Percentiles rank a stretch among this genome's conserved stretches.
These are phyloP conservation scores for Arabidopsis arenosa DNA, from an alignment of 345 rosid species.

Conservation along the genomic window DNA sequence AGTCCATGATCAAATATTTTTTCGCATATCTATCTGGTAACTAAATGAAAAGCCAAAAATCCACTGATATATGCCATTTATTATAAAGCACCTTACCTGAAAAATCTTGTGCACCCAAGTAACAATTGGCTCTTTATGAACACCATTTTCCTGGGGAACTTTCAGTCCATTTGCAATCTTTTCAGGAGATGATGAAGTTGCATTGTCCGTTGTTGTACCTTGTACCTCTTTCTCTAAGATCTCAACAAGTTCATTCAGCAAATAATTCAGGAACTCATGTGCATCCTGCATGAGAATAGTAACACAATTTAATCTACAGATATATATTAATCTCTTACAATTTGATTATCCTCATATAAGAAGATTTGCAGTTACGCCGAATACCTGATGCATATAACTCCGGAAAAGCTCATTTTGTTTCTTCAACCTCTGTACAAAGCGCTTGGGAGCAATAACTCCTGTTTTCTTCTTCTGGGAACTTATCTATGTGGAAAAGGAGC, in stretches of 20 bases:
- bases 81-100: constrained; percentile 55
- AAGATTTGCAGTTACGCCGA: neutral
- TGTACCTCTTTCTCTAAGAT: constrained; percentile 66
- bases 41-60: neutral
- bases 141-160: constrained; percentile 61
- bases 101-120: constrained; percentile 97
- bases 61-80: neutral
- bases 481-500: constrained; percentile 56
- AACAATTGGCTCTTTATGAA: constrained; percentile 74
- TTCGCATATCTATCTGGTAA: neutral
- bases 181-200: constrained; percentile 65
- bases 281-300: constrained; percentile 69
- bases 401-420: constrained; percentile 99
- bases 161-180: constrained; percentile 69
- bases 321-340: neutral
- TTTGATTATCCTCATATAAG: neutral
- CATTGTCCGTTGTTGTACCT: constrained; percentile 66
- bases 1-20: neutral
- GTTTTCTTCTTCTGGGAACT: constrained; percentile 99
- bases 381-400: constrained; percentile 99
- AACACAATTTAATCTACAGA: neutral
- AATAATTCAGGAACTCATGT: constrained; percentile 90
- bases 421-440: constrained; percentile 96
- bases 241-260: constrained; percentile 94
- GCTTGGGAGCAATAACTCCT: constrained; percentile 97